These are phyloP conservation scores for Coemansia furcata DNA, from an alignment of 192 early-diverging fungal genomes.

Conservation along the genomic window DNA sequence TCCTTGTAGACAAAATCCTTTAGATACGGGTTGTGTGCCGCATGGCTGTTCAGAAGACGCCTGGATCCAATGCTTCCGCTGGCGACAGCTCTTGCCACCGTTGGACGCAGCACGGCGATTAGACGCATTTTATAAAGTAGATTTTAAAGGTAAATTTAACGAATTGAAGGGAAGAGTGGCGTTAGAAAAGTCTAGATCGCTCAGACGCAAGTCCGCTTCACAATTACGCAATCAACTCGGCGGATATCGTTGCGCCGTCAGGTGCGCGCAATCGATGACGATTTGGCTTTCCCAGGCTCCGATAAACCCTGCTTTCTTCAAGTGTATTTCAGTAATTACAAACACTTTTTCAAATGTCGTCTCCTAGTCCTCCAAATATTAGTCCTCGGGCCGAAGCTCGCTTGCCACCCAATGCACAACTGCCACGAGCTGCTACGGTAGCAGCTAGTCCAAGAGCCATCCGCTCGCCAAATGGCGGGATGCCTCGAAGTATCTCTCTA, in stretches of 20 bases:
- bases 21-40: slow-evolving; percentile 46
- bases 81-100: not conserved
- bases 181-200: not conserved
- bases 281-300: not conserved
- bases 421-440: slow-evolving; percentile 4
- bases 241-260: not conserved
- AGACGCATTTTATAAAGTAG: not conserved
- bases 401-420: slow-evolving; percentile 42
- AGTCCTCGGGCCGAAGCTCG: not conserved
- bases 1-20: slow-evolving; percentile 35
- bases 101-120: not conserved
- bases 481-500: slow-evolving; percentile 18
- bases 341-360: slow-evolving; percentile 1
- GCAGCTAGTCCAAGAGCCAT: slow-evolving; percentile 5
- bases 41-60: slow-evolving; percentile 17
- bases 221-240: not conserved
- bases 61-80: not conserved
- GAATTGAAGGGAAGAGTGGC: not conserved
- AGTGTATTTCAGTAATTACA: not conserved
- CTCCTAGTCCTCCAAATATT: slow-evolving; percentile 2
- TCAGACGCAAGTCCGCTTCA: not conserved
- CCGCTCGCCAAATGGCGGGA: slow-evolving; percentile 12
- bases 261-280: not conserved
- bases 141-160: not conserved
- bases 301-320: not conserved